These are phyloP conservation scores for Ustilago loliicola DNA, from an alignment of 1,284 basidiomycete species.

Conservation along the genomic window DNA sequence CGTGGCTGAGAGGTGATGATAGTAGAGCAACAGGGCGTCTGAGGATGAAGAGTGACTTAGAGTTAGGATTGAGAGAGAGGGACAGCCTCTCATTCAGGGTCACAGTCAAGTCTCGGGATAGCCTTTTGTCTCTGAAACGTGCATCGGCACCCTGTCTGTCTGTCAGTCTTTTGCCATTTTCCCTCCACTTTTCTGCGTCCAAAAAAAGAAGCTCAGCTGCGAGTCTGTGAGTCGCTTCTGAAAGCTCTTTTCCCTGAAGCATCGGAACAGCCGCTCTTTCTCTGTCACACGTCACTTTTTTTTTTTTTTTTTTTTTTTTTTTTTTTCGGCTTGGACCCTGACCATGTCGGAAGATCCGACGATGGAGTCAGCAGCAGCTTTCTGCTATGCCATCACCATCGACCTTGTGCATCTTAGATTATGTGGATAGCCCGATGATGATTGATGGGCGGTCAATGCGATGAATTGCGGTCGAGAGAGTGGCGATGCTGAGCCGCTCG, in stretches of 20 bases:
- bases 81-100: not conserved
- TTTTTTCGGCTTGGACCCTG: conserved; percentile 3
- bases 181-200: conserved; percentile 1
- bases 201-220: no score
- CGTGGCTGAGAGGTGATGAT: no score
- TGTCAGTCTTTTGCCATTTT: not conserved
- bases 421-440: not conserved
- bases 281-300: conserved; percentile 4
- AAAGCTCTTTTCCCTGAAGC: not conserved
- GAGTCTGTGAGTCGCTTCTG: not conserved
- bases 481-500: not conserved
- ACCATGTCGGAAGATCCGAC: not conserved
- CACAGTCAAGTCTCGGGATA: no score
- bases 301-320: no score
- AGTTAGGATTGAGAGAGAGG: not conserved
- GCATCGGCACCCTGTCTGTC: not conserved
- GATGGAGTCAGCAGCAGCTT: not conserved
- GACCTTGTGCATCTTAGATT: not conserved
- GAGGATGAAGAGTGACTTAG: not conserved
- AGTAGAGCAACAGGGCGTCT: no score
- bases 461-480: not conserved
- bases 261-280: not conserved
- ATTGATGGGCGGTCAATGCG: not conserved
- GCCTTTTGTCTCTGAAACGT: not conserved
- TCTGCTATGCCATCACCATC: not conserved